These are phyloP conservation scores for Dactylorhiza incarnata DNA, from an alignment of 106 monocot genomes.

Conservation along the genomic window DNA sequence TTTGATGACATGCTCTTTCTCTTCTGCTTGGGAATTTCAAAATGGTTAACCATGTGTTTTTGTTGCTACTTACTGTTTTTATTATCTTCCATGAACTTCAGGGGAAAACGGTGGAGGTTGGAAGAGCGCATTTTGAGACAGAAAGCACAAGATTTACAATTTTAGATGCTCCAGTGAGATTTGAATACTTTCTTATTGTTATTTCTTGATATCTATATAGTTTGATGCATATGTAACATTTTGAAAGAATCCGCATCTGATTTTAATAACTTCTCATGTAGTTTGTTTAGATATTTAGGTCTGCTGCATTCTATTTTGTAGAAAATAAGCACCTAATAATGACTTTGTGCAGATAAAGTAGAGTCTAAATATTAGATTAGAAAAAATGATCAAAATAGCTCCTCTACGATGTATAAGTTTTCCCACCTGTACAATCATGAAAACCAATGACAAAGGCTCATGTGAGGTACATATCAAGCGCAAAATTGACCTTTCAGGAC, in stretches of 20 bases:
- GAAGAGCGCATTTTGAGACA: constrained; percentile 98
- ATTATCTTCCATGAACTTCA: constrained; percentile 19
- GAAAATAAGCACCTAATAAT: not conserved
- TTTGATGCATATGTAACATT: not conserved
- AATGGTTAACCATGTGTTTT: not conserved
- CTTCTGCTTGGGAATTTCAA: not conserved
- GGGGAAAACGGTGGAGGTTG: constrained; percentile 97
- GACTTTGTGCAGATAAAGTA: not conserved
- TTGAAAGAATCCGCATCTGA: not conserved
- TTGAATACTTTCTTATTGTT: not conserved
- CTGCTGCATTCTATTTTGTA: not conserved
- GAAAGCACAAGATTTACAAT: constrained; percentile 93
- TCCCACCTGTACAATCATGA: too few species aligned
- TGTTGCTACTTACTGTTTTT: not conserved
- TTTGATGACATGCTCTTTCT: not conserved
- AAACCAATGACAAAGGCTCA: too few species aligned
- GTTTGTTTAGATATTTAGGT: not conserved
- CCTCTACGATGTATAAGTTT: not conserved
- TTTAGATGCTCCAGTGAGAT: constrained; percentile 87
- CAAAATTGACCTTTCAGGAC: too few species aligned
- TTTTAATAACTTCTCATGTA: not conserved
- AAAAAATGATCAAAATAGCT: not conserved
- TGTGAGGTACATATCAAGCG: too few species aligned
- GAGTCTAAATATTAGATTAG: not conserved
- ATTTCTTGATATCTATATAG: not conserved